phyloP scores from a whole-genome alignment of 2,329 filamentous ascomycete genomes.

The Sporothrix pseudoabietina region DNA sequence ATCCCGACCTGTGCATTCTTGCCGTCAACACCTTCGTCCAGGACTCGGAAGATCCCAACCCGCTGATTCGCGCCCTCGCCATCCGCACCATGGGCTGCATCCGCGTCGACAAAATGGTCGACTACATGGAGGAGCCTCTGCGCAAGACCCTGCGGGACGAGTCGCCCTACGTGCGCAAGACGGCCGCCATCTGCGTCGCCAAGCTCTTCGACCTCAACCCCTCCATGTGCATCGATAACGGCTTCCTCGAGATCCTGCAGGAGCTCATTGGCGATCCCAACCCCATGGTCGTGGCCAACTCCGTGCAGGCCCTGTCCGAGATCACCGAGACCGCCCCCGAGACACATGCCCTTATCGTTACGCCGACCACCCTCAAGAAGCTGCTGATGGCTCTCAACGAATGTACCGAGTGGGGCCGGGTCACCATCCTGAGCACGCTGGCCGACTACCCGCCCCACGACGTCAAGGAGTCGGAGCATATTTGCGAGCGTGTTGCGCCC shows the following conservation, averaged over 20 bases:
- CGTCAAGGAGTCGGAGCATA: slow-evolving; percentile 94
- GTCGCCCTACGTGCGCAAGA: slow-evolving; percentile 97
- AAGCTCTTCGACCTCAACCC: slow-evolving; percentile 97
- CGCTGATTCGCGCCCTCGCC: slow-evolving; percentile 88
- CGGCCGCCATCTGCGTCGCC: slow-evolving; percentile 94
- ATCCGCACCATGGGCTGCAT: slow-evolving; percentile 99
- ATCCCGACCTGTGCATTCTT: slow-evolving; percentile 96
- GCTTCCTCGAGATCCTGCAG: slow-evolving; percentile 89
- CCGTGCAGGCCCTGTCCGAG: slow-evolving; percentile 88
- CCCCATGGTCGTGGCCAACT: slow-evolving; percentile 98
- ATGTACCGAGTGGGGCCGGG: slow-evolving; percentile 96
- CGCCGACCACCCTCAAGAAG: slow-evolving; percentile 83
- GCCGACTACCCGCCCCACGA: slow-evolving; percentile 87
- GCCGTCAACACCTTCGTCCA: slow-evolving; percentile 99
- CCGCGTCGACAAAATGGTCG: slow-evolving; percentile 97
- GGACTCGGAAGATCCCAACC: slow-evolving; percentile 98
- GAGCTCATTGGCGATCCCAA: slow-evolving; percentile 97
- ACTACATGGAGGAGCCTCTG: slow-evolving; percentile 98
- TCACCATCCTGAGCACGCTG: slow-evolving; percentile 87
- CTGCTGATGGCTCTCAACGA: slow-evolving; percentile 95
- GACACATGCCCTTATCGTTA: slow-evolving; percentile 82
- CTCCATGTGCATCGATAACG: slow-evolving; percentile 90
- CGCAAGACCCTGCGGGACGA: slow-evolving; percentile 96
- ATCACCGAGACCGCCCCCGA: slow-evolving; percentile 90
- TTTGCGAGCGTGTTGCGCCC: slow-evolving; percentile 92